Evolutionary conservation across 1,284 basidiomycete species (phyloP), one percentile per base, ranked within the genome.

Genomic region (Cutaneotrichosporon daszewskae): DNA sequence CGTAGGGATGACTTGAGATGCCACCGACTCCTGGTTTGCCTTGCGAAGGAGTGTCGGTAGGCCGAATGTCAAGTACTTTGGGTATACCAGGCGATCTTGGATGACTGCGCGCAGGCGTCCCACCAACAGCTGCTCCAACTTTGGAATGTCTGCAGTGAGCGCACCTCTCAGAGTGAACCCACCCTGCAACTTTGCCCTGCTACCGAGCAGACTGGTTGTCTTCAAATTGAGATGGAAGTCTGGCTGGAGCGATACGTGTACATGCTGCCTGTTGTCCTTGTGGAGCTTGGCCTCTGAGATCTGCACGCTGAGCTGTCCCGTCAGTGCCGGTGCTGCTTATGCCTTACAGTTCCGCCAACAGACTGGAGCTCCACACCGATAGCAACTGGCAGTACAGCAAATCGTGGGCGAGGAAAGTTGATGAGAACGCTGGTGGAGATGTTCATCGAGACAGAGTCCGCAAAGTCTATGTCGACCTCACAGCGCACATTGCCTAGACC

Each of bases 401-500:
- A 79, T 5, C 76, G 62, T 5, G 76, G 74, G 27, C 72, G 68
- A 18, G 77, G 77, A 40, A 77, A 76, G 57, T 79, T 79, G 61
- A 79, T 64, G 16, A 78, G 60, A 5, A 79, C 69, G n/a, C 73
- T 70, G 0, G 78, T 79, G 12, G 76, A 74, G 26, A 79, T 65
- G 5, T 74, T 69, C 5, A 79, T 62, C 5, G 73, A 72, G 24
- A 78, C 63, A 8, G 71, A 69, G 54, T 79, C 78, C 12, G 66
- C 58, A 53, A 77, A 79, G 57, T 78, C 77, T 28, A 79, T 53
- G 52, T 79, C 77, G 18, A 78, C 67, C 58, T 79, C 77, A 58
- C 73, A 53, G 37, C 76, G 75, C 32, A 77, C 65, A 13, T 72
- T 62, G 13, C 76, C 76, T 17, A 69, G 68, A 8, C 72, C 73